Evolutionary conservation across 192 early-diverging fungal species (phyloP).

Genomic region (Spinellus fusiger): DNA sequence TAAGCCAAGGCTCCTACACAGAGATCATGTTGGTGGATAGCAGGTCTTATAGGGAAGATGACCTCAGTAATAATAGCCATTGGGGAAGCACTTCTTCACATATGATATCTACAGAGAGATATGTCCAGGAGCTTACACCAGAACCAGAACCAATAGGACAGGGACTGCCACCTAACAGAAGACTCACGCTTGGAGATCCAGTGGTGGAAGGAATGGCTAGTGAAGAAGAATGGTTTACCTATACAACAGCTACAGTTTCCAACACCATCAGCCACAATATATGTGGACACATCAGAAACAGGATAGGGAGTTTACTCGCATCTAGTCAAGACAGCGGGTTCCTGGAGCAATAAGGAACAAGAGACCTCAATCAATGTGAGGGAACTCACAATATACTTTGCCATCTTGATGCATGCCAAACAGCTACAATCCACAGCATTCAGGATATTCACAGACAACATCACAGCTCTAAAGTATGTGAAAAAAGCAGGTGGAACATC

Average conservation of each 20-base stretch:
- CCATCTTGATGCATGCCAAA: not conserved
- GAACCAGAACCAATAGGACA: not conserved
- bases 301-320: not conserved
- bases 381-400: conserved; percentile 1
- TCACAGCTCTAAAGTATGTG: no score
- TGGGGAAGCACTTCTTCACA: not conserved
- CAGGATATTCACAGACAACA: not conserved
- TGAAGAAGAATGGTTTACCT: no score
- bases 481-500: no score
- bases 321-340: not conserved
- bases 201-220: no score
- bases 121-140: not conserved
- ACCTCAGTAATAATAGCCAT: not conserved
- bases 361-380: no score
- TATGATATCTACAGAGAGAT: conserved; percentile 5
- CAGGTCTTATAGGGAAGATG: no score
- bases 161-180: not conserved
- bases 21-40: no score
- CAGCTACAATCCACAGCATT: not conserved
- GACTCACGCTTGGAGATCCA: no score
- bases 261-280: not conserved
- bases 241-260: no score
- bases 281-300: conserved; percentile 3
- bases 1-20: no score
- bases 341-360: not conserved